A percentile compares a stretch with the other conserved stretches of the same genome.
These are phyloP conservation scores for Ceratobasidium papillatum DNA, from an alignment of 1,284 basidiomycete genomes.

Conservation along the genomic window DNA sequence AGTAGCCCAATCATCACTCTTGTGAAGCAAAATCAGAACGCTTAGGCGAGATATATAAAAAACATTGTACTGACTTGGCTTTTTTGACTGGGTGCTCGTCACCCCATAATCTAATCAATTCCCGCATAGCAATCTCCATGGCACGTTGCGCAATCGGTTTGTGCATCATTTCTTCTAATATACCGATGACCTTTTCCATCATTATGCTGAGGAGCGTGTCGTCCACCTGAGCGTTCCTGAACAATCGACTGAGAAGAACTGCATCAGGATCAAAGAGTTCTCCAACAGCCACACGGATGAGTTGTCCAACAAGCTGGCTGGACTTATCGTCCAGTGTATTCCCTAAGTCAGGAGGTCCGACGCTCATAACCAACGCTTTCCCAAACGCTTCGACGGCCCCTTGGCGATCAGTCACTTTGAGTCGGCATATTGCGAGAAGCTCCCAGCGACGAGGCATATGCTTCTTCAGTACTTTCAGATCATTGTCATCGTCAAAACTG, in stretches of 20 bases:
- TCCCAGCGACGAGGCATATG: conserved; percentile 49
- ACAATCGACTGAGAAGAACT: conserved; percentile 19
- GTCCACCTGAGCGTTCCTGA: conserved; percentile 46
- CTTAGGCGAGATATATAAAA: background rate
- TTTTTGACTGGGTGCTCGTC: conserved; percentile 47
- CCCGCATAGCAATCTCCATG: conserved; percentile 19
- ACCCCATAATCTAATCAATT: conserved; percentile 17
- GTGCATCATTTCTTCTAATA: conserved; percentile 47
- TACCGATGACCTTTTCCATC: conserved; percentile 45
- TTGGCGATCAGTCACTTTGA: conserved; percentile 46
- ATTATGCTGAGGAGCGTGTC: conserved; percentile 46
- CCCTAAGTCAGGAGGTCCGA: background rate
- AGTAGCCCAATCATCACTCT: conserved; percentile 41
- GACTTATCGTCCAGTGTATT: conserved; percentile 33
- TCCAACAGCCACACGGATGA: conserved; percentile 48
- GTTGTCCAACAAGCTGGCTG: conserved; percentile 42
- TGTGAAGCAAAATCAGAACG: background rate
- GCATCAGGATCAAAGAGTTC: conserved; percentile 43
- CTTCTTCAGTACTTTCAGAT: conserved; percentile 35
- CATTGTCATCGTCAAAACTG: conserved; percentile 37
- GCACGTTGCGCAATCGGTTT: conserved; percentile 28
- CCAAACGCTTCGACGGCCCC: background rate
- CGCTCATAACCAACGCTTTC: conserved; percentile 22
- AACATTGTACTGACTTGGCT: conserved; percentile 42
- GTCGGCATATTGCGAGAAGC: conserved; percentile 49